Percentiles rank a stretch among this genome's conserved stretches.
phyloP scores from a whole-genome alignment of 2,329 filamentous ascomycete genomes.

The Pyrenochaeta sp. region DNA sequence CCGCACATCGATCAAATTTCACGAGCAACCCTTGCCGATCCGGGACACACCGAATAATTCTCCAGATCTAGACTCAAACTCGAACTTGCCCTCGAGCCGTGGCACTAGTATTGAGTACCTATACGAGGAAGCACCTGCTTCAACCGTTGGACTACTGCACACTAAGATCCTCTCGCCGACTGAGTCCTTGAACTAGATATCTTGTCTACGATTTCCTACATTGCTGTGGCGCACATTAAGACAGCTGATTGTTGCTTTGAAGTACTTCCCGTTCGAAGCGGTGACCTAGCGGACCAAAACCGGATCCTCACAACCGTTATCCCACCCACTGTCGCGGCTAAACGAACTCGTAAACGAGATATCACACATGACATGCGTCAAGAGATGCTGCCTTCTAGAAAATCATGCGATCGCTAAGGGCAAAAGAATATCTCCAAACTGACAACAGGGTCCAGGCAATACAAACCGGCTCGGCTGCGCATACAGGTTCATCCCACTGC shows the following conservation, averaged over 20 bases:
- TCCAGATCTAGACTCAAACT: slow-evolving; percentile 1
- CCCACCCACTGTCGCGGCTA: not conserved
- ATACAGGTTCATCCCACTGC: too few relatives aligned
- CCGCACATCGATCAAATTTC: not conserved
- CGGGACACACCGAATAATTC: not conserved
- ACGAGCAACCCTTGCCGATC: not conserved
- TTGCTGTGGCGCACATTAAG: slow-evolving; percentile 1
- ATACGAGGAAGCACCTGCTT: slow-evolving; percentile 4
- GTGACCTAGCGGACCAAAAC: not conserved
- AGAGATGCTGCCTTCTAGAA: not conserved
- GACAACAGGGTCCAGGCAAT: too few relatives aligned
- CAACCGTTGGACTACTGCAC: slow-evolving; percentile 1
- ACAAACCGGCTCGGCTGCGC: too few relatives aligned
- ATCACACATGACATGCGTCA: not conserved
- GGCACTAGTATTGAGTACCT: slow-evolving; percentile 8
- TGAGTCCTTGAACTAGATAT: not conserved
- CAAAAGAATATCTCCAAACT: not conserved
- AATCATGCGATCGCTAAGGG: not conserved
- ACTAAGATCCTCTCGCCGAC: not conserved
- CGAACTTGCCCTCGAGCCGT: not conserved
- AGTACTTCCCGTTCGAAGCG: not conserved
- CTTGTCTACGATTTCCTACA: not conserved
- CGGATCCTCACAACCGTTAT: not conserved
- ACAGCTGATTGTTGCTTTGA: not conserved
- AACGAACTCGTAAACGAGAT: slow-evolving; percentile 8